phyloP scores from a whole-genome alignment of 768 basidiomycete species.

The Russula vinacea region DNA sequence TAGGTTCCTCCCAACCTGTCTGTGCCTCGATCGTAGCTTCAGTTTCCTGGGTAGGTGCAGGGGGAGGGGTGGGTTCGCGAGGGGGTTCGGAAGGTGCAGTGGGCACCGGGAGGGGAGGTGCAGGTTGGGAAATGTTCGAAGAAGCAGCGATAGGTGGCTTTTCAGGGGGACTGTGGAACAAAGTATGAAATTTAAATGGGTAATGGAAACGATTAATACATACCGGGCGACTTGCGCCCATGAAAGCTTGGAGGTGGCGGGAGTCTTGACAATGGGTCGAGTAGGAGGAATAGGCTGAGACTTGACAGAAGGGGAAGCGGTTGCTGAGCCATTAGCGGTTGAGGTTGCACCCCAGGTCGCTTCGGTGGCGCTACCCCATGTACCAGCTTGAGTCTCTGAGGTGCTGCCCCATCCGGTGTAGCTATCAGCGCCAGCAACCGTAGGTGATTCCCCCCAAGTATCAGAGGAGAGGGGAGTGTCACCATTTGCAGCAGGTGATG shows the following conservation, averaged over 20 bases:
- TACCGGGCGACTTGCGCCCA: slow-evolving; percentile 86
- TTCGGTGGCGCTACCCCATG: slow-evolving; percentile 34
- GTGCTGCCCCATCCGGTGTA: slow-evolving; percentile 31
- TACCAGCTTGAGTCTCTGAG: slow-evolving; percentile 32
- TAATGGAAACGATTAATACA: slow-evolving; percentile 30
- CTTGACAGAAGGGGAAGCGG: slow-evolving; percentile 37
- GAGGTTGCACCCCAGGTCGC: slow-evolving; percentile 36
- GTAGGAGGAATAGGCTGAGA: slow-evolving; percentile 31
- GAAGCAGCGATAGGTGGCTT: slow-evolving; percentile 51
- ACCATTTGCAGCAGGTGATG: slow-evolving; percentile 23
- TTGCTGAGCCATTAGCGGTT: slow-evolving; percentile 33
- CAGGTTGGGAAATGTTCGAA: slow-evolving; percentile 32
- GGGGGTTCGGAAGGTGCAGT: slow-evolving; percentile 27
- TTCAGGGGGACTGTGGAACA: slow-evolving; percentile 54
- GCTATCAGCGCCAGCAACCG: slow-evolving; percentile 33
- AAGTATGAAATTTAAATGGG: slow-evolving; percentile 10
- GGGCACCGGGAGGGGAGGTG: slow-evolving; percentile 32
- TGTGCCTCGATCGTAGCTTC: slow-evolving; percentile 36
- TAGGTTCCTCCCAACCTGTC: slow-evolving; percentile 67
- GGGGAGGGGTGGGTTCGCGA: slow-evolving; percentile 31
- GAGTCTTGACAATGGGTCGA: slow-evolving; percentile 47
- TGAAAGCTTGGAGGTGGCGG: slow-evolving; percentile 73
- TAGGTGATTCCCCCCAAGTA: slow-evolving; percentile 32
- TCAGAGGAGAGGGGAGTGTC: slow-evolving; percentile 32
- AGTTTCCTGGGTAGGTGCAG: slow-evolving; percentile 33